Percentiles rank a stretch among this genome's conserved stretches.
These are phyloP conservation scores for Naematelia aurantialba DNA, from an alignment of 768 basidiomycete species.

Conservation along the genomic window DNA sequence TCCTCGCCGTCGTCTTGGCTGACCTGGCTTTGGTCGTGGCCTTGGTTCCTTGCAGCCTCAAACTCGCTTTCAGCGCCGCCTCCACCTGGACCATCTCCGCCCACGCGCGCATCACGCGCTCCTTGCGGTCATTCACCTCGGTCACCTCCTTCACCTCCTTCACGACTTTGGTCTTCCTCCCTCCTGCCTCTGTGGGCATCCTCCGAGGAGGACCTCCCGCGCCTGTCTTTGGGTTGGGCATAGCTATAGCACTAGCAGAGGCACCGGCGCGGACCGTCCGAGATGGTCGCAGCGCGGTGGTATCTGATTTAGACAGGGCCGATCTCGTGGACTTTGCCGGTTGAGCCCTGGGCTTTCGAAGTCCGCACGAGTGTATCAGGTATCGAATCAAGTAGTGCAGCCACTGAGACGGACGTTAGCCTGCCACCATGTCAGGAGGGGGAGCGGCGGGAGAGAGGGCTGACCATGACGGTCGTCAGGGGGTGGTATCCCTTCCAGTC, in stretches of 20 bases:
- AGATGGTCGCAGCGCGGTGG: no score
- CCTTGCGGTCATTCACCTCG: neutral
- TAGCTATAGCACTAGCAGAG: no score
- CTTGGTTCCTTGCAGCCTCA: neutral
- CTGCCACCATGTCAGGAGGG: neutral
- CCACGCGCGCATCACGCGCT: neutral
- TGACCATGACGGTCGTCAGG: slow-evolving; percentile 84
- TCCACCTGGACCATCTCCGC: neutral
- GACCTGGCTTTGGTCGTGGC: neutral
- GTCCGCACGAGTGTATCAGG: slow-evolving; percentile 55
- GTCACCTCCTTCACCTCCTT: no score
- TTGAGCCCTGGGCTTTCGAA: neutral
- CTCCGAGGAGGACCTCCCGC: no score
- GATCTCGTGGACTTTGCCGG: neutral
- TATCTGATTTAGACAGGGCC: no score
- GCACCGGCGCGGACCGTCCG: no score
- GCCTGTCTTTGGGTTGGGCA: no score
- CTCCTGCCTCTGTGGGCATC: no score
- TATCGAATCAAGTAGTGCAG: slow-evolving; percentile 76
- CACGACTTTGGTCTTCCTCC: no score
- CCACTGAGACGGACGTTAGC: slow-evolving; percentile 62
- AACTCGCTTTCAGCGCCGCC: neutral
- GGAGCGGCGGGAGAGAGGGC: slow-evolving; percentile 22
- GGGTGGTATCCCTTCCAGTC: slow-evolving; percentile 76
- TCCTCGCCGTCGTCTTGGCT: neutral